A percentile compares a stretch with the other conserved stretches of the same genome.
Evolutionary conservation across 495 filamentous ascomycete genomes (phyloP).

Genomic region (Aspergillus asperescens): DNA sequence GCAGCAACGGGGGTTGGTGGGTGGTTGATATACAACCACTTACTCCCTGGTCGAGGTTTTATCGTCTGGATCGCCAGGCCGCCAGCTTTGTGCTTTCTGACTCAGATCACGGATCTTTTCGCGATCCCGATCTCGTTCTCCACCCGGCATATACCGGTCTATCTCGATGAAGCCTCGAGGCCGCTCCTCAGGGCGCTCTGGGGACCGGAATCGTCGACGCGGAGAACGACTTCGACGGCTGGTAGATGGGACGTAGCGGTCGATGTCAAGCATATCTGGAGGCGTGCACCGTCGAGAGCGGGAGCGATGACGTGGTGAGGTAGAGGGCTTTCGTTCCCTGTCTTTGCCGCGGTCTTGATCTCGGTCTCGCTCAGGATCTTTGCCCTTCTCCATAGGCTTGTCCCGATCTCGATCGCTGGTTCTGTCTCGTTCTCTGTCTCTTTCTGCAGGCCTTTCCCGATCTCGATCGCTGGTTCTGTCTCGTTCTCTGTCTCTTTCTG

Average conservation of each 20-base stretch:
- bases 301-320: conserved; percentile 25
- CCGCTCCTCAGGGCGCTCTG: conserved; percentile 21
- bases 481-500: background rate
- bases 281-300: conserved; percentile 30
- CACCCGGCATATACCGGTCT: conserved; percentile 50
- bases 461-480: background rate
- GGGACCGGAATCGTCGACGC: conserved; percentile 39
- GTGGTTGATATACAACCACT: background rate
- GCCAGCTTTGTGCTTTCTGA: conserved; percentile 7
- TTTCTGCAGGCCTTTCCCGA: conserved; percentile 9
- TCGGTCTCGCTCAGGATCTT: conserved; percentile 14
- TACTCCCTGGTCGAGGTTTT: conserved; percentile 21
- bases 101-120: conserved; percentile 14
- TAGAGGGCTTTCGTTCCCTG: conserved; percentile 12
- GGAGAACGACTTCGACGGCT: conserved; percentile 43
- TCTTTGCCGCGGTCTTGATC: background rate
- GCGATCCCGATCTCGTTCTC: conserved; percentile 22
- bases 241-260: conserved; percentile 46
- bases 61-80: conserved; percentile 15
- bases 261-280: conserved; percentile 39
- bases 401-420: conserved; percentile 10
- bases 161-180: conserved; percentile 35
- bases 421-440: conserved; percentile 13
- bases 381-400: background rate
- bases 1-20: background rate